These are phyloP conservation scores for Penicillium antarcticum DNA, from an alignment of 495 filamentous ascomycete genomes.

Conservation along the genomic window DNA sequence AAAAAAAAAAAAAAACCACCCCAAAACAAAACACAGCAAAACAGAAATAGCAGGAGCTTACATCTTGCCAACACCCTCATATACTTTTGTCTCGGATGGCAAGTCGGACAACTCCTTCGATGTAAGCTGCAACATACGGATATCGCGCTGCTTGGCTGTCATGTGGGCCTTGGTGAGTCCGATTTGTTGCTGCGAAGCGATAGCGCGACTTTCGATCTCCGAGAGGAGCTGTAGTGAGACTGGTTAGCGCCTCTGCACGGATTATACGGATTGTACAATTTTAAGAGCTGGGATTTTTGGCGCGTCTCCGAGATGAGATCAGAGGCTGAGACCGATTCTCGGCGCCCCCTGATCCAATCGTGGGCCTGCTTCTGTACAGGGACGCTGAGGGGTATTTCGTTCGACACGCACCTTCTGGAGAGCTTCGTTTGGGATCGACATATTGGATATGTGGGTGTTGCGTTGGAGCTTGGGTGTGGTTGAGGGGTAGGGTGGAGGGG, in stretches of 20 bases:
- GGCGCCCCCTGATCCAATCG: neutral
- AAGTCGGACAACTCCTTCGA: slow-evolving; percentile 74
- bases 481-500: slow-evolving; percentile 11
- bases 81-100: slow-evolving; percentile 77
- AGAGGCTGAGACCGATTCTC: neutral
- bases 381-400: neutral
- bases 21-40: slow-evolving; percentile 1
- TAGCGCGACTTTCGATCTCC: slow-evolving; percentile 88
- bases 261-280: neutral
- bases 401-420: slow-evolving; percentile 72
- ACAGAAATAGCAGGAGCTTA: slow-evolving; percentile 39
- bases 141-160: slow-evolving; percentile 80
- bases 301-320: neutral
- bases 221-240: slow-evolving; percentile 67
- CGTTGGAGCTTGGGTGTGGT: slow-evolving; percentile 1
- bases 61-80: slow-evolving; percentile 98
- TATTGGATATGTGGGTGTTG: slow-evolving; percentile 37
- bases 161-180: slow-evolving; percentile 82
- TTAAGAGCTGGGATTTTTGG: neutral
- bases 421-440: slow-evolving; percentile 96
- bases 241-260: slow-evolving; percentile 7
- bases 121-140: slow-evolving; percentile 85
- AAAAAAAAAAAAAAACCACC: neutral
- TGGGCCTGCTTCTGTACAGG: too few relatives aligned
- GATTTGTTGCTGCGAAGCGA: slow-evolving; percentile 88